phyloP scores from a whole-genome alignment of 1,284 basidiomycete genomes.

The Waitea zeae region DNA sequence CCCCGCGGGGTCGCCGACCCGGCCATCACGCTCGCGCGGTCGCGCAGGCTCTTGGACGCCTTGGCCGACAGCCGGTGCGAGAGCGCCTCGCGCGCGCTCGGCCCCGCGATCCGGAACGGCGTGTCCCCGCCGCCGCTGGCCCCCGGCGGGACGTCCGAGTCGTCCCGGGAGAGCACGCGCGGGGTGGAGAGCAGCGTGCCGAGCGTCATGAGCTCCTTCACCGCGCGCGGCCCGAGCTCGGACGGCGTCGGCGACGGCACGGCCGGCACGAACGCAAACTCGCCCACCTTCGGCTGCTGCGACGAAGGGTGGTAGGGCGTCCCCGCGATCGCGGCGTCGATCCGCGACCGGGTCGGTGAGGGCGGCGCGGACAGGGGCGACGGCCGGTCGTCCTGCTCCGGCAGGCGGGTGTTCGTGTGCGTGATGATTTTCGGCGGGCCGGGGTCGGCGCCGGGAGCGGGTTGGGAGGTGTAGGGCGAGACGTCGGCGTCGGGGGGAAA shows the following conservation, averaged over 20 bases:
- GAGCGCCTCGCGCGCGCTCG: slow-evolving; percentile 57
- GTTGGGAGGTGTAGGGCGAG: slow-evolving; percentile 51
- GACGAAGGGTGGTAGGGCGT: slow-evolving; percentile 39
- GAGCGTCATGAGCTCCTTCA: slow-evolving; percentile 89
- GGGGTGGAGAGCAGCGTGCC: slow-evolving; percentile 80
- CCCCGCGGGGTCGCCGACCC: not conserved
- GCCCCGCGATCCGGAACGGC: slow-evolving; percentile 56
- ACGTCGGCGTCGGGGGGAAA: slow-evolving; percentile 81
- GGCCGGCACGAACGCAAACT: slow-evolving; percentile 61
- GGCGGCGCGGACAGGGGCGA: slow-evolving; percentile 43
- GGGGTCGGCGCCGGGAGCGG: slow-evolving; percentile 12
- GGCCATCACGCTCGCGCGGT: not conserved
- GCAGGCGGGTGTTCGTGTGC: slow-evolving; percentile 65
- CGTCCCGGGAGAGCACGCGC: slow-evolving; percentile 58
- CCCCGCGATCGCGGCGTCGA: slow-evolving; percentile 79
- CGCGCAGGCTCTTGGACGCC: slow-evolving; percentile 49
- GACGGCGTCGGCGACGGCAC: slow-evolving; percentile 77
- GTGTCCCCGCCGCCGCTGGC: slow-evolving; percentile 16
- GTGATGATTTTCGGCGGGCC: slow-evolving; percentile 22
- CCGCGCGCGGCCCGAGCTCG: slow-evolving; percentile 52
- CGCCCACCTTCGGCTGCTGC: slow-evolving; percentile 33
- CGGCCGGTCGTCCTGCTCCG: slow-evolving; percentile 37
- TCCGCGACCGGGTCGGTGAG: slow-evolving; percentile 75
- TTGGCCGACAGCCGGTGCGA: slow-evolving; percentile 63
- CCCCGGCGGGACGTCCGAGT: slow-evolving; percentile 26